Base-by-base conservation (phyloP, 306 rosid species). In the Rubus parviflorus region DNA sequence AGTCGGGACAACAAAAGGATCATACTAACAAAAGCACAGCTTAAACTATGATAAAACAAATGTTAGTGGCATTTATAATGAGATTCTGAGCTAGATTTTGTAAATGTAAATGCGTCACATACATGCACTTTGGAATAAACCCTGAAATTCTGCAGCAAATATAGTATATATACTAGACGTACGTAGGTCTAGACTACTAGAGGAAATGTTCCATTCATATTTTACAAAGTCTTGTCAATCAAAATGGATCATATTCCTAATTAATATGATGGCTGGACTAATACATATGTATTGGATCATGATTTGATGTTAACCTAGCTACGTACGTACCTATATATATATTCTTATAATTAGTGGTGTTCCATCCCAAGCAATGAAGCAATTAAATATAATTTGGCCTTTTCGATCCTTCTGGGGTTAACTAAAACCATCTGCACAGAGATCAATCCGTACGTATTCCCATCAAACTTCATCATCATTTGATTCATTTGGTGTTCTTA, bases 121-220 rank as follows among this genome's bases (percentile, higher is more conserved):
- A 22, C 42, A 65, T 30, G 17, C 42, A 70, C 78, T 67, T 81
- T 25, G 69, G 75, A 70, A 80, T 81, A 69, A 80, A 73, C 17
- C 3, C 71, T 78, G 76, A 56, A 67, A 58, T 67, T 54, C 52
- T 51, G 76, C 84, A 75, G 53, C 73, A 72, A 52, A 4, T 23
- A 54, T 20, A 81, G 22, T 41, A 48, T 30, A 30, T 30, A 30
- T 30, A 30, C 35, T 1, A 30, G 35, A 30, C 35, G 1, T 30
- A 30, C 35, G 35, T n/a, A n/a, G n/a, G n/a, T 30, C 35, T 30
- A 30, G 35, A 30, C 35, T 30, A 30, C 35, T 30, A 30, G 35
- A 30, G 35, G 35, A 30, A 40, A 13, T 64, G 65, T 35, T 70
- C 73, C 49, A 70, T 82, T 4, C 16, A 10, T 30, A 30, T 60